These are phyloP conservation scores for Mucor velutinosus DNA, from an alignment of 371 early-diverging fungal species.

Conservation along the genomic window DNA sequence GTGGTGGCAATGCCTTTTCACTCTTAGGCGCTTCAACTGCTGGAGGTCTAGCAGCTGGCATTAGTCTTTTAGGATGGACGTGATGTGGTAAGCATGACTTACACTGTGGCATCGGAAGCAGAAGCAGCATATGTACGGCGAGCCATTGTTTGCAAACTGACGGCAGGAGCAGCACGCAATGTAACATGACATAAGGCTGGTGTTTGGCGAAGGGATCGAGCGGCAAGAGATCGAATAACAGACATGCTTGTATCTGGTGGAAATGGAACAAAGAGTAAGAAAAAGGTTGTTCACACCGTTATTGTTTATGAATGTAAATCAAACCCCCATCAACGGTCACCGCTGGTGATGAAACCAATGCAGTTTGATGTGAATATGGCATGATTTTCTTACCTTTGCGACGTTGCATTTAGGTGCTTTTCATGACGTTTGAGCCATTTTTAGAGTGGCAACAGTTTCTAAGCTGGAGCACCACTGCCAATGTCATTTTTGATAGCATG, in stretches of 20 bases:
- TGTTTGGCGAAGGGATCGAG: not conserved
- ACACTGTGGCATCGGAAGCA: constrained; percentile 1
- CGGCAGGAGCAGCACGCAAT: not conserved
- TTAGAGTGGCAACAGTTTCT: no score
- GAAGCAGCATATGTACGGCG: constrained; percentile 7
- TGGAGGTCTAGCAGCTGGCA: not conserved
- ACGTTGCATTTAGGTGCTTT: no score
- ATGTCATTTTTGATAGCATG: not conserved
- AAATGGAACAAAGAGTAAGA: not conserved
- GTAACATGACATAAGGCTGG: not conserved
- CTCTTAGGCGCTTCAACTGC: not conserved
- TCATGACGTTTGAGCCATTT: no score
- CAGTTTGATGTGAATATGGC: not conserved
- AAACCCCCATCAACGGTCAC: not conserved
- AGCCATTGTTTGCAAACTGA: not conserved
- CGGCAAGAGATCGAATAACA: constrained; percentile 1
- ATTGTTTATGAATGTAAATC: not conserved
- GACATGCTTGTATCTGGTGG: not conserved
- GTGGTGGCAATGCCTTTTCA: not conserved
- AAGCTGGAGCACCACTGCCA: no score
- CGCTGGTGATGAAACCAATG: not conserved
- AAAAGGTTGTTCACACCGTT: not conserved
- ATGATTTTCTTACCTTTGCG: not conserved
- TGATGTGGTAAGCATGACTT: not conserved
- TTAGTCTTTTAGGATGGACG: not conserved